phyloP scores from a whole-genome alignment of 148 eudicot species.

The Amaranthus hypochondriacus region DNA sequence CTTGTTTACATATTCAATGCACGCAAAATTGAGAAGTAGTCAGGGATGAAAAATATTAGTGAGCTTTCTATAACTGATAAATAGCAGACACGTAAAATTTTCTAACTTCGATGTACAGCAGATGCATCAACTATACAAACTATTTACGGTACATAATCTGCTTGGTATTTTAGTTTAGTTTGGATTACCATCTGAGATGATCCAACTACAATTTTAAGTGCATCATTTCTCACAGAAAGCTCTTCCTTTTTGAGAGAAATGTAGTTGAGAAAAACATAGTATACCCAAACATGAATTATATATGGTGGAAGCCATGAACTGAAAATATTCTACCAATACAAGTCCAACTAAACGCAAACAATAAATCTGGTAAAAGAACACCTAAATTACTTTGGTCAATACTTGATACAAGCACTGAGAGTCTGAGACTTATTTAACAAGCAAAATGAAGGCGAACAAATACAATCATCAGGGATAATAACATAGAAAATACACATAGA shows the following conservation, averaged over 20 bases:
- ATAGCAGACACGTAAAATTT: background rate
- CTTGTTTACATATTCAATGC: background rate
- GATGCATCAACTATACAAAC: background rate
- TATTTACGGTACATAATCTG: background rate
- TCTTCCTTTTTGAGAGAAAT: too few species aligned
- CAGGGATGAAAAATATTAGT: background rate
- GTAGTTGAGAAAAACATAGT: too few species aligned
- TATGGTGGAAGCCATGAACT: too few species aligned
- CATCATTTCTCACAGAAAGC: too few species aligned
- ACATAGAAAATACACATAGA: background rate
- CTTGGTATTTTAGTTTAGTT: background rate
- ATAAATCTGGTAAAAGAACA: background rate
- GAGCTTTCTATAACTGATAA: background rate
- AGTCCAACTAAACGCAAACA: background rate
- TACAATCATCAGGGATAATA: background rate
- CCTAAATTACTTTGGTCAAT: background rate
- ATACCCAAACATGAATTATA: too few species aligned
- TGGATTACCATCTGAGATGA: too few species aligned
- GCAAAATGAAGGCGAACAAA: background rate
- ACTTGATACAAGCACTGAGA: background rate
- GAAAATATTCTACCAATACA: too few species aligned
- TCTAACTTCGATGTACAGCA: background rate
- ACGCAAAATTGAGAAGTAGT: background rate
- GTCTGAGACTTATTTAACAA: background rate
- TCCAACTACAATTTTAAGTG: too few species aligned